phyloP scores from a whole-genome alignment of 495 filamentous ascomycete species.

The Cercophora sp. region DNA sequence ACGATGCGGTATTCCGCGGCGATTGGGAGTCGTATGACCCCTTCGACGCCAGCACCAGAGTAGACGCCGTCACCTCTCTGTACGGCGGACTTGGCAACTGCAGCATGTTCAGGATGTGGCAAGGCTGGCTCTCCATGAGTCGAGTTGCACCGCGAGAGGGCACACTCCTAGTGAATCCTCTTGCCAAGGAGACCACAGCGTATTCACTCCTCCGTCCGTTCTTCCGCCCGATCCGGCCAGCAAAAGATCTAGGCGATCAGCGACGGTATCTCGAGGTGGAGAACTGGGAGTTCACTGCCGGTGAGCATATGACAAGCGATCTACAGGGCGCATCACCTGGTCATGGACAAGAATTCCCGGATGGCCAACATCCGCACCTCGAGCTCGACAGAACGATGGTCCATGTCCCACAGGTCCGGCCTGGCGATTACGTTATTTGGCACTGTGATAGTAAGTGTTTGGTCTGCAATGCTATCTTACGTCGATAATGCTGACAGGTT shows the following conservation, averaged over 20 bases:
- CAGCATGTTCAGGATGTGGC: constrained; percentile 82
- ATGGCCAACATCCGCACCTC: constrained; percentile 71
- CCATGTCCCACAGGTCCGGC: constrained; percentile 68
- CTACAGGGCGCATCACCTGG: constrained; percentile 76
- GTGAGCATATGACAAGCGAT: constrained; percentile 45
- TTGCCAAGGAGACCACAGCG: constrained; percentile 66
- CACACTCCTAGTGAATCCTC: constrained; percentile 77
- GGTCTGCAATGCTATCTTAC: too few relatives aligned
- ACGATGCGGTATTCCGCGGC: constrained; percentile 67
- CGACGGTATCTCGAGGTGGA: constrained; percentile 28
- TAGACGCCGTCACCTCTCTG: constrained; percentile 66
- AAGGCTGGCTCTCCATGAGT: constrained; percentile 85
- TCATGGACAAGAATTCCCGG: constrained; percentile 71
- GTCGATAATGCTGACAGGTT: too few relatives aligned
- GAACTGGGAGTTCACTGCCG: constrained; percentile 51
- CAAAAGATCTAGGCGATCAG: constrained; percentile 11
- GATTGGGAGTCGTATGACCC: constrained; percentile 80
- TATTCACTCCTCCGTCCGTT: constrained; percentile 86
- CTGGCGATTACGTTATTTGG: constrained; percentile 88
- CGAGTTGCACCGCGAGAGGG: constrained; percentile 67
- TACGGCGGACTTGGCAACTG: constrained; percentile 81
- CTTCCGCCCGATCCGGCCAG: constrained; percentile 51
- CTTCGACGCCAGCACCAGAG: constrained; percentile 68
- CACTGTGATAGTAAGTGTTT: constrained; percentile 68
- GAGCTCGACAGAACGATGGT: constrained; percentile 72